Base-by-base conservation (phyloP, 140 eudicot genomes). In the Cichorium intybus region DNA sequence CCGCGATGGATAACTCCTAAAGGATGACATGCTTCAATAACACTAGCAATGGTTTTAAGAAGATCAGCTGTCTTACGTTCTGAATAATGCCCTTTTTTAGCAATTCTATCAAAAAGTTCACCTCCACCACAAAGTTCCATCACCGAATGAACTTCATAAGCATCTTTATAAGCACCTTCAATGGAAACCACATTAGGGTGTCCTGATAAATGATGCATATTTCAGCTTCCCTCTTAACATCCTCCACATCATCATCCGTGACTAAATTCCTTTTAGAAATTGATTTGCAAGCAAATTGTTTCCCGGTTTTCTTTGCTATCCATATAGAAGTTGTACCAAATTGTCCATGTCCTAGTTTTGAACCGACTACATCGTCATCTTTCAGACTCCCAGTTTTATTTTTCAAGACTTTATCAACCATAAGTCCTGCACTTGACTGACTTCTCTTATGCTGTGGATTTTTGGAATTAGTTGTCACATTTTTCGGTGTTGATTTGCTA, bases 51-150 rank as follows among this genome's bases (percentile, higher is more conserved):
- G 4, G 79, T 74, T 51, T 60, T 66, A 58, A 74, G 48, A 74
- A 66, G 70, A 75, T n/a, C 33, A 37, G 81, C 73, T 37, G 77
- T 72, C 37, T 76, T 71, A 6, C 57, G 54, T 45, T 76, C 77
- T 11, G 72, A 43, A 58, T 14, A 64, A 35, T 76, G 81, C 4
- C 81, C 81, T 24, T 57, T 76, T 49, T 64, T 49, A 0, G 72
- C 8, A 63, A 76, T 76, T 64, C 62, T 76, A 10, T 76, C 77
- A 12, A 64, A 76, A 6, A 76, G 67, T 76, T 76, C 81, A 63
- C 81, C 81, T 34, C 77, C 81, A 21, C n/a, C 9, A 60, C 75
- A 75, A 67, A 75, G 56, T 41, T 76, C 81, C 72, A 76, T 76
- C 34, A 63, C 77, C 61, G 70, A 75, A 75, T 75, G 75, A 43